Evolutionary conservation across 106 monocot genomes (phyloP), one percentile per base, ranked within the genome.

Genomic region (Allium sativum): DNA sequence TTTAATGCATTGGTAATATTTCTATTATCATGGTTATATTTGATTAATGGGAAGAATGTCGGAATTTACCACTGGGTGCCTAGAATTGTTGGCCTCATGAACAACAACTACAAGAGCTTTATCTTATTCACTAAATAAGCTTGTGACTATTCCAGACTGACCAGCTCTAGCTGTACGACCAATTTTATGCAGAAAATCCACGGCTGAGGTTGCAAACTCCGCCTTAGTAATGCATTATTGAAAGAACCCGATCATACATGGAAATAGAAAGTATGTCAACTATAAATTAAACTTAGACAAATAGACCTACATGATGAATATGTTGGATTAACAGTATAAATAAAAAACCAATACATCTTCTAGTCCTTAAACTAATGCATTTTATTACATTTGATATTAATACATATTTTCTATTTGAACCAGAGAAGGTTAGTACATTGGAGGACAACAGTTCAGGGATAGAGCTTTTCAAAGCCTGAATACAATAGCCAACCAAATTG

Each of bases 81-180:
- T 80, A 45, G 59, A 67, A 45, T 55, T 64, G 66, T 71, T 82
- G 15, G 95, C 87, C 14, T 73, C 70, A 42, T 73, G 79, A 7
- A 96, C 84, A 20, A 84, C 79, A 67, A 66, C 56, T 21, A 91
- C 91, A 55, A 96, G 95, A 82, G 84, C 84, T 72, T 58, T 71
- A 43, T 87, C 87, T 59, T 77, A 71, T 72, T 77, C 58, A 9
- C 73, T 86, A 66, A 81, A 93, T 58, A 93, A 76, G 73, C 82
- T 96, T 41, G 95, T 96, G 7, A 96, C 77, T 41, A 61, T 67
- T 62, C 96, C 96, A 70, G 82, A 76, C 31, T 85, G 84, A 64
- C 96, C 96, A 59, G 88, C 96, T 84, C 96, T 84, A 3, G 82
- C 96, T 55, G 96, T 98, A 53, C 96, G 84, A 9, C 96, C 96